phyloP scores from a whole-genome alignment of 1,284 basidiomycete species.

The Mycena citricolor region DNA sequence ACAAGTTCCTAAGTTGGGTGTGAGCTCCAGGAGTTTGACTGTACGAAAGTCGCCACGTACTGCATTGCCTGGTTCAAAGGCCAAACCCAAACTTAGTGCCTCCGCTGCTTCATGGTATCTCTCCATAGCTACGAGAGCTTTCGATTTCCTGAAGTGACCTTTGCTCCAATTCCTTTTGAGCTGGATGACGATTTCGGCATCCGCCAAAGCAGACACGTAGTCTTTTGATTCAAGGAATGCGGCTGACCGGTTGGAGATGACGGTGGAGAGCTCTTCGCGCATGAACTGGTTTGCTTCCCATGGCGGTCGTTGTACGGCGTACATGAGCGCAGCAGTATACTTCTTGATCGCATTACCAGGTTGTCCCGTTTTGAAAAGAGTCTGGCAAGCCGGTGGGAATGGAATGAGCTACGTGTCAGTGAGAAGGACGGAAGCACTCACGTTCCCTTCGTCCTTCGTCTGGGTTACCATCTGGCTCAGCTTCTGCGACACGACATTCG shows the following conservation, averaged over 20 bases:
- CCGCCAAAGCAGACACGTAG: slow-evolving; percentile 80
- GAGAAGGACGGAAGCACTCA: slow-evolving; percentile 36
- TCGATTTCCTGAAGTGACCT: slow-evolving; percentile 92
- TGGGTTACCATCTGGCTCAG: slow-evolving; percentile 70
- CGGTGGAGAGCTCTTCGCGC: slow-evolving; percentile 86
- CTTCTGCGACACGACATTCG: slow-evolving; percentile 73
- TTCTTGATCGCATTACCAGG: slow-evolving; percentile 76
- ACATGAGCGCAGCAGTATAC: slow-evolving; percentile 82
- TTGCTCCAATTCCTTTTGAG: slow-evolving; percentile 91
- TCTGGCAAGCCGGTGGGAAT: slow-evolving; percentile 43
- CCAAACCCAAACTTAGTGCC: slow-evolving; percentile 79
- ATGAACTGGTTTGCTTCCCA: slow-evolving; percentile 86
- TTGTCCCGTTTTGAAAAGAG: slow-evolving; percentile 74
- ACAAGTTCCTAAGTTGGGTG: slow-evolving; percentile 29
- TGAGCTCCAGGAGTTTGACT: background rate
- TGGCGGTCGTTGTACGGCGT: slow-evolving; percentile 82
- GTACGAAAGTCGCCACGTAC: slow-evolving; percentile 42
- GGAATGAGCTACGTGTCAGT: slow-evolving; percentile 1
- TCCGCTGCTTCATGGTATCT: slow-evolving; percentile 78
- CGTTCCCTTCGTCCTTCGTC: slow-evolving; percentile 91
- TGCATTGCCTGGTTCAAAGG: slow-evolving; percentile 85
- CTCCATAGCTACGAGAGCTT: slow-evolving; percentile 80
- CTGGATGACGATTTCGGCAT: slow-evolving; percentile 88
- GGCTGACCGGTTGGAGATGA: slow-evolving; percentile 90
- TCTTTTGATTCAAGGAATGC: slow-evolving; percentile 80